Percentiles rank a stretch among this genome's conserved stretches.
Evolutionary conservation across 371 early-diverging fungal genomes (phyloP).

Genomic region (Dichotomocladium elegans): DNA sequence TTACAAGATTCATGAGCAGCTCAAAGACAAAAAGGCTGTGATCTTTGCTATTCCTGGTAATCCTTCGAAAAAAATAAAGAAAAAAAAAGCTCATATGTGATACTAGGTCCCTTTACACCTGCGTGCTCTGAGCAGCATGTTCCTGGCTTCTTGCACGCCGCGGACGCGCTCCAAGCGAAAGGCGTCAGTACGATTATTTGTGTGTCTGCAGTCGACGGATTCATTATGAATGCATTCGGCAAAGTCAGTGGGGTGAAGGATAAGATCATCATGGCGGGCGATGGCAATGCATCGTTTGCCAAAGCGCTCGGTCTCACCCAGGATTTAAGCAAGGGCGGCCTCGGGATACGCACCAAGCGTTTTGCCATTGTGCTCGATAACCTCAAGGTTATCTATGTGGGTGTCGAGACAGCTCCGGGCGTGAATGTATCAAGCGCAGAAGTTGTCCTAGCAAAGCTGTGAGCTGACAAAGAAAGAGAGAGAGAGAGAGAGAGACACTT

Average conservation of each 20-base stretch:
- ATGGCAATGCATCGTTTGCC: slow-evolving; percentile 61
- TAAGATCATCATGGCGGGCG: slow-evolving; percentile 71
- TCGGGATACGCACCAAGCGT: slow-evolving; percentile 52
- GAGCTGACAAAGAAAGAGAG: no score
- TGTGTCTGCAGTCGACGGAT: slow-evolving; percentile 56
- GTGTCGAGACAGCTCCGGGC: slow-evolving; percentile 56
- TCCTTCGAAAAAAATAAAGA: not conserved
- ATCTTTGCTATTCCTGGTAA: slow-evolving; percentile 76
- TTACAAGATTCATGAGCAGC: slow-evolving; percentile 50
- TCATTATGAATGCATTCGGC: slow-evolving; percentile 80
- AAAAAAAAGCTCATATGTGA: not conserved
- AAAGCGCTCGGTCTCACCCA: slow-evolving; percentile 61
- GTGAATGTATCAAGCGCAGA: slow-evolving; percentile 32
- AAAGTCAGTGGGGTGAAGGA: slow-evolving; percentile 53
- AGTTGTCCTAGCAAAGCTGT: slow-evolving; percentile 27
- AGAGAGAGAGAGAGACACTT: no score
- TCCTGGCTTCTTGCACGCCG: slow-evolving; percentile 55
- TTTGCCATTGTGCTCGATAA: slow-evolving; percentile 76
- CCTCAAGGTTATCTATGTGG: slow-evolving; percentile 66
- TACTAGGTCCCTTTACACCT: slow-evolving; percentile 67
- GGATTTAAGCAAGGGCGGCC: slow-evolving; percentile 39
- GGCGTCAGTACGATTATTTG: slow-evolving; percentile 68
- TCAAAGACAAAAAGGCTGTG: slow-evolving; percentile 73
- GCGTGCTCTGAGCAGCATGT: slow-evolving; percentile 77
- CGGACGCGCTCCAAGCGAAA: slow-evolving; percentile 57